Evolutionary conservation across 108 stramenopile genomes (phyloP), one percentile per base, ranked within the genome.

Genomic region (Ochromonas danica): DNA sequence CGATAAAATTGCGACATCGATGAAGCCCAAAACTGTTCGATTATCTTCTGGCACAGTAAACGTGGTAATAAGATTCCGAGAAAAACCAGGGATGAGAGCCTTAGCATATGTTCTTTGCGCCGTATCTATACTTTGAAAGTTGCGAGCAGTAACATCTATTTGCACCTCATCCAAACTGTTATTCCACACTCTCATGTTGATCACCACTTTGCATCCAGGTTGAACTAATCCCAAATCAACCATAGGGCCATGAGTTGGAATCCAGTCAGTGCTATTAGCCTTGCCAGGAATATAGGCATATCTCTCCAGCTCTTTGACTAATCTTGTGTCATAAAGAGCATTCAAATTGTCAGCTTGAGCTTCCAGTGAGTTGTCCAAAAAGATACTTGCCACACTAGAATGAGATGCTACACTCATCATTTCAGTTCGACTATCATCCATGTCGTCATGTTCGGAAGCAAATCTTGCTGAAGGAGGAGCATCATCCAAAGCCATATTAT

Each of bases 181-280:
- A 33, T 67, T 67, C 14, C 3, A 33, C 3, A 67, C 63, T 36
- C 63, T 28, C 33, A 67, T 35, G 6, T 31, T 6, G 3, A 67
- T 36, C 6, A 25, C 25, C 14, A 67, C 63, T 31, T 31, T 67
- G 10, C 33, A 6, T 67, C 63, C 63, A 31, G 14, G 14, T 31
- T 67, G 31, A 14, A 67, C 33, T 28, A 67, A 36, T 28, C 63
- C 63, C 31, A 67, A 36, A 67, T 67, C 63, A 67, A 22, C 17
- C 30, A 31, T 10, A 31, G 63, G 63, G 31, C 63, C 63, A 35
- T 33, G 6, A 6, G 63, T 31, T 10, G 17, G 17, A 6, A 33
- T 35, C 10, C 6, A 31, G 25, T 67, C 31, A 33, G 31, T 67
- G 31, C 63, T 67, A 67, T 31, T 33, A 14, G 17, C 63, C 27